Conservation (phyloP, 2,329 filamentous ascomycete species). For the Corinectria fuckeliana region DNA sequence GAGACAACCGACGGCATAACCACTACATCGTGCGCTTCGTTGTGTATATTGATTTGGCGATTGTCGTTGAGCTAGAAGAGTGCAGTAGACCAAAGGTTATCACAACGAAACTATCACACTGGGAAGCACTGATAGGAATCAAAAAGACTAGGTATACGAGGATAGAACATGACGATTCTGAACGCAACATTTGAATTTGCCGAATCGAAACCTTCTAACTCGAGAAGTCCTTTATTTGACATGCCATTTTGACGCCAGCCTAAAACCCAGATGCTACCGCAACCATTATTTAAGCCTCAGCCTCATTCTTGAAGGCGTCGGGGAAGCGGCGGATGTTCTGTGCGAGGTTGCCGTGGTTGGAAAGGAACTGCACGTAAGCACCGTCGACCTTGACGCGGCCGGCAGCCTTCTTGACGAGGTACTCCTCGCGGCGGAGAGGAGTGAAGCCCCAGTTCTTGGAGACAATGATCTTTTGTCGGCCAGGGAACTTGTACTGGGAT, state of each 20-base stretch:
- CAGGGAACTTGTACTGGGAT: conserved; percentile 99
- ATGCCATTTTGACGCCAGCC: conserved; percentile 55
- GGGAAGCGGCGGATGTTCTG: conserved; percentile 95
- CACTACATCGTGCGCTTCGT: too few species aligned
- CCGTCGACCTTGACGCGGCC: conserved; percentile 96
- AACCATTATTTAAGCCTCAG: conserved; percentile 56
- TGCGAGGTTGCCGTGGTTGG: conserved; percentile 86
- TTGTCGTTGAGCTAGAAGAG: too few species aligned
- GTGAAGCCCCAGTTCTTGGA: conserved; percentile 99
- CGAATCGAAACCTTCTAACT: conserved; percentile 43
- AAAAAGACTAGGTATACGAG: conserved; percentile 6
- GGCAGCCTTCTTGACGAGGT: conserved; percentile 91
- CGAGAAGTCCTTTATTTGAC: conserved; percentile 47
- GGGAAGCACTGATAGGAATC: conserved; percentile 1
- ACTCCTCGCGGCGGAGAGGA: conserved; percentile 95
- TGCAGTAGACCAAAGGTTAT: background rate
- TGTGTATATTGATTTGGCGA: too few species aligned
- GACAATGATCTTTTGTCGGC: conserved; percentile 99
- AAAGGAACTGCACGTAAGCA: conserved; percentile 99
- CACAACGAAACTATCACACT: background rate
- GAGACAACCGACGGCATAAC: too few species aligned
- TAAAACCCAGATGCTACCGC: conserved; percentile 49
- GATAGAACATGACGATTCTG: conserved; percentile 18
- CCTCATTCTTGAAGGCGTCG: conserved; percentile 76
- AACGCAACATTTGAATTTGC: conserved; percentile 45